Conservation (phyloP, 2,329 filamentous ascomycete genomes). For the Mariannaea sp. region DNA sequence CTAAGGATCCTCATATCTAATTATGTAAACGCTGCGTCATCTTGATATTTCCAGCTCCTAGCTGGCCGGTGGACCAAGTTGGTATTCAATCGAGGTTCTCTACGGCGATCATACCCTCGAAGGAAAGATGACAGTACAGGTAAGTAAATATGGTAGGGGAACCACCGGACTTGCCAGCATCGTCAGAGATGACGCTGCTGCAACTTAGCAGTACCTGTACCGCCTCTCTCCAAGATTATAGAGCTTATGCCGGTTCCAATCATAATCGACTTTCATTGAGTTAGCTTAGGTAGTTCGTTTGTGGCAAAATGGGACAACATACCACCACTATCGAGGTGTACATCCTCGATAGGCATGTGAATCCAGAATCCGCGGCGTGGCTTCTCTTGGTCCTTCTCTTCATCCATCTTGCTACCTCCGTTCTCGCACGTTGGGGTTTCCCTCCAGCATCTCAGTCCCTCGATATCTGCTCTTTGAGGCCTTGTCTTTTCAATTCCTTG, state of each 20-base stretch:
- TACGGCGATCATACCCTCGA: too few species aligned
- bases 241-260: conserved; percentile 15
- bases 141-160: too few species aligned
- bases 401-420: neutral
- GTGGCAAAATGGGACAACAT: neutral
- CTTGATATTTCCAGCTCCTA: too few species aligned
- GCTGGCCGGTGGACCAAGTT: too few species aligned
- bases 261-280: conserved; percentile 10
- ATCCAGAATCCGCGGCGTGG: conserved; percentile 25
- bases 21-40: too few species aligned
- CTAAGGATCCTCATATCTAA: too few species aligned
- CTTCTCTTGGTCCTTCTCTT: neutral
- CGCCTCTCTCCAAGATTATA: conserved; percentile 17
- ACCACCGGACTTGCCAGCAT: too few species aligned
- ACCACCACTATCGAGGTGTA: conserved; percentile 16
- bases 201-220: conserved; percentile 16
- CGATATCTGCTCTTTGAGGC: conserved; percentile 21
- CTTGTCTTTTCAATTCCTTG: conserved; percentile 20
- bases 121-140: too few species aligned
- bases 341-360: conserved; percentile 21
- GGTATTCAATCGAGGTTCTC: too few species aligned
- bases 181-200: neutral
- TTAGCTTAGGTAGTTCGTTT: neutral
- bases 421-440: conserved; percentile 5
- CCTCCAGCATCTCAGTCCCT: conserved; percentile 26